Evolutionary conservation across 2,329 filamentous ascomycete genomes (phyloP).

Genomic region (Myriosclerotinia scirpicola): DNA sequence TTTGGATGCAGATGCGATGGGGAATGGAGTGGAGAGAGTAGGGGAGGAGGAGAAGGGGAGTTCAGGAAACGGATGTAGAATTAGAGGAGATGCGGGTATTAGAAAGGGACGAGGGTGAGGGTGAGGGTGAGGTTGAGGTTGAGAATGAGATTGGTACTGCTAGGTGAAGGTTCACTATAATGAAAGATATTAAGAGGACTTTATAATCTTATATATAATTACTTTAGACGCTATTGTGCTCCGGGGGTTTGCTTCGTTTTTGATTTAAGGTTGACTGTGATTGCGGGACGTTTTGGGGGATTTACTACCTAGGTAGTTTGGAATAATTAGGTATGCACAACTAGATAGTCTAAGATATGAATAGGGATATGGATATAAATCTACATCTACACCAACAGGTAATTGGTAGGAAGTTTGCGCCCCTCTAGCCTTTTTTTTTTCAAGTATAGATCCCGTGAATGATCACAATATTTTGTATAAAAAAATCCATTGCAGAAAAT

Average conservation of each 20-base stretch:
- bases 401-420: no score
- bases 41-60: background rate
- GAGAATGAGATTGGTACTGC: no score
- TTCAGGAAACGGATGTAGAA: background rate
- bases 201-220: background rate
- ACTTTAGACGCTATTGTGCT: background rate
- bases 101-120: background rate
- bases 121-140: background rate
- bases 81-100: background rate
- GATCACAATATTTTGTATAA: no score
- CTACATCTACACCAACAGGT: no score
- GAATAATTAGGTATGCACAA: no score
- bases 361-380: no score
- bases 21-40: background rate
- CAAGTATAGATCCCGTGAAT: no score
- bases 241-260: background rate
- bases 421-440: no score
- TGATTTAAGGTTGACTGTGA: background rate
- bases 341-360: no score
- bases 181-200: background rate
- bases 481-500: no score
- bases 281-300: background rate
- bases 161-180: background rate
- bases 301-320: no score
- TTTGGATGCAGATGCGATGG: background rate